phyloP scores from a whole-genome alignment of 129 eudicot genomes.

The Cynara cardunculus region DNA sequence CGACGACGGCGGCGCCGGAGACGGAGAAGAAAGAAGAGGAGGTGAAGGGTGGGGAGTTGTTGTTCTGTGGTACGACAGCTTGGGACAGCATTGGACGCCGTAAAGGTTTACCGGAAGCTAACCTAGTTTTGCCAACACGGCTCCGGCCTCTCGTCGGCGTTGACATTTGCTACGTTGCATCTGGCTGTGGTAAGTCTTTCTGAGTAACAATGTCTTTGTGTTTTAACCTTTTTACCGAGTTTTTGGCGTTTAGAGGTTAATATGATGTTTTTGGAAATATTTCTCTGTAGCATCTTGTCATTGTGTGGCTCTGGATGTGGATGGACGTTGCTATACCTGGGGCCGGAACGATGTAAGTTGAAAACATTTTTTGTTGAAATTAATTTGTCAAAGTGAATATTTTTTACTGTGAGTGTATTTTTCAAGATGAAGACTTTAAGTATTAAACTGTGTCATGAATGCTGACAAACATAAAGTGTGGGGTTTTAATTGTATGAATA shows the following conservation, averaged over 20 bases:
- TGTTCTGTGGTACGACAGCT: constrained; percentile 75
- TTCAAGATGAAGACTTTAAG: background rate
- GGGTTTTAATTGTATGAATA: background rate
- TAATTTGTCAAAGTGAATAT: background rate
- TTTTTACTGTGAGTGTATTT: background rate
- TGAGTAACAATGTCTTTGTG: background rate
- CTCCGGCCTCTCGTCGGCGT: constrained; percentile 86
- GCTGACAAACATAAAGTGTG: background rate
- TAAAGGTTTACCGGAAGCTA: constrained; percentile 46
- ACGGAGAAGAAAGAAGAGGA: constrained; percentile 39
- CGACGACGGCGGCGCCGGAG: constrained; percentile 40
- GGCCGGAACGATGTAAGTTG: constrained; percentile 76
- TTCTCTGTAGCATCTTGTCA: constrained; percentile 70
- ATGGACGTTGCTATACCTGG: constrained; percentile 97
- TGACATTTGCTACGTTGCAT: constrained; percentile 72
- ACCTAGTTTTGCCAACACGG: constrained; percentile 71
- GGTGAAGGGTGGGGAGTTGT: constrained; percentile 70
- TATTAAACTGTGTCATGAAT: background rate
- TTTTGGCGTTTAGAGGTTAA: background rate
- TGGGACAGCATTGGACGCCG: constrained; percentile 77
- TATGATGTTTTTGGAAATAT: background rate
- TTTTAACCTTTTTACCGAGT: background rate
- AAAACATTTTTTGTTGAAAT: background rate
- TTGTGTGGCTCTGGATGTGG: constrained; percentile 91
- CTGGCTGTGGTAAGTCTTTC: constrained; percentile 73